Evolutionary conservation across 2,329 filamentous ascomycete species (phyloP).

Genomic region (Colletotrichum sidae): DNA sequence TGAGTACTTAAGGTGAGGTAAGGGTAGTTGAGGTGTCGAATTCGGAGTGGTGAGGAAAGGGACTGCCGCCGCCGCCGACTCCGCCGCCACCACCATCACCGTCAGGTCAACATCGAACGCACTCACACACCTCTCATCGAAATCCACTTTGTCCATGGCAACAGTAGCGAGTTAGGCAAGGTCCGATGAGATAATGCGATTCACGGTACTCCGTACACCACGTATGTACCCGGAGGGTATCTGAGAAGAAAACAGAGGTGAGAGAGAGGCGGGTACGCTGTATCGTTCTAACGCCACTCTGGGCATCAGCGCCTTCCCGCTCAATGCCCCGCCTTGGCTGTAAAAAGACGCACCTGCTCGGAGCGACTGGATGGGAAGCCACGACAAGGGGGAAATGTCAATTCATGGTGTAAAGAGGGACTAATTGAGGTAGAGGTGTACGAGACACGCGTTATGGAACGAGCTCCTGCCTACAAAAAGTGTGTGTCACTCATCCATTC

Average conservation of each 20-base stretch:
- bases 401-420: too few relatives aligned
- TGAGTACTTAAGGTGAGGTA: background rate
- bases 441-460: conserved; percentile 22
- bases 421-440: background rate
- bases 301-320: conserved; percentile 22
- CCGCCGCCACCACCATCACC: conserved; percentile 6
- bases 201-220: too few relatives aligned
- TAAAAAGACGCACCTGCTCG: conserved; percentile 37
- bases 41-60: conserved; percentile 24
- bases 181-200: too few relatives aligned
- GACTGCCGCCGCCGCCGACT: background rate
- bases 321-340: conserved; percentile 31
- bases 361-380: conserved; percentile 32
- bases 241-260: background rate
- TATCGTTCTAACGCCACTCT: conserved; percentile 30
- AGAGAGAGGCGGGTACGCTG: background rate
- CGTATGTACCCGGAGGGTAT: too few relatives aligned
- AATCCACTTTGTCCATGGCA: too few relatives aligned
- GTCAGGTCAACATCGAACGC: conserved; percentile 3
- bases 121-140: background rate
- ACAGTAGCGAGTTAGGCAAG: too few relatives aligned
- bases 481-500: conserved; percentile 31
- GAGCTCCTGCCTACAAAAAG: conserved; percentile 24
- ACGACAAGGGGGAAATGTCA: conserved; percentile 4
- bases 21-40: conserved; percentile 23